These are phyloP conservation scores for Russula virescens DNA, from an alignment of 768 basidiomycete genomes.

Conservation along the genomic window DNA sequence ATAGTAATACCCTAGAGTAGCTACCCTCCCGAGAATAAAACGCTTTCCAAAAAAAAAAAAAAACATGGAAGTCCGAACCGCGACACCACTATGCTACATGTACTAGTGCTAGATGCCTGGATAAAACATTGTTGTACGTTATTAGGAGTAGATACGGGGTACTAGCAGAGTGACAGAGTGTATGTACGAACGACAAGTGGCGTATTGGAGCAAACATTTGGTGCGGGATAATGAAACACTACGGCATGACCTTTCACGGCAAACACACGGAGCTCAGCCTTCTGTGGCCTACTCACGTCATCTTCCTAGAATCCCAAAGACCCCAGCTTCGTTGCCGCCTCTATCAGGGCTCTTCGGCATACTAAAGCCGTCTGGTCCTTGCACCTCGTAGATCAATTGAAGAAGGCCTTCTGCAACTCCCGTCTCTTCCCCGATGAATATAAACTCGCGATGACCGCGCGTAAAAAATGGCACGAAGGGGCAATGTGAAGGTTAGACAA, in stretches of 20 bases:
- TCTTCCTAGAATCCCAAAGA: constrained; percentile 2
- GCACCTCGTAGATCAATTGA: constrained; percentile 80
- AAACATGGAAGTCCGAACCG: too few species aligned
- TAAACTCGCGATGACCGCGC: constrained; percentile 48
- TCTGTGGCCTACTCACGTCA: neutral
- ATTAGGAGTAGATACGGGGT: too few species aligned
- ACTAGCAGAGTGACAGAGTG: too few species aligned
- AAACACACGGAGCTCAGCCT: neutral
- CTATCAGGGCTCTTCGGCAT: constrained; percentile 82
- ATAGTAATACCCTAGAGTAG: too few species aligned
- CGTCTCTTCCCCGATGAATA: constrained; percentile 64
- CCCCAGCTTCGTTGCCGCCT: constrained; percentile 44
- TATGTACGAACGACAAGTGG: too few species aligned
- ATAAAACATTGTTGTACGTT: too few species aligned
- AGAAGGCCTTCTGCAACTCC: constrained; percentile 71
- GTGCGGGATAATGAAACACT: too few species aligned
- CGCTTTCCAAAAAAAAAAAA: too few species aligned
- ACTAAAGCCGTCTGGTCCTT: constrained; percentile 94
- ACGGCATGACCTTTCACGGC: neutral
- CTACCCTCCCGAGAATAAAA: too few species aligned
- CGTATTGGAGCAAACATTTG: too few species aligned
- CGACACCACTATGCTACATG: too few species aligned
- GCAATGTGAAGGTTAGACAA: constrained; percentile 77
- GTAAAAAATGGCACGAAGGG: constrained; percentile 40
- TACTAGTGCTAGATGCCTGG: neutral